A percentile compares a stretch with the other conserved stretches of the same genome.
Conservation (phyloP, 495 filamentous ascomycete species). For the Hypoxylon cercidicola region DNA sequence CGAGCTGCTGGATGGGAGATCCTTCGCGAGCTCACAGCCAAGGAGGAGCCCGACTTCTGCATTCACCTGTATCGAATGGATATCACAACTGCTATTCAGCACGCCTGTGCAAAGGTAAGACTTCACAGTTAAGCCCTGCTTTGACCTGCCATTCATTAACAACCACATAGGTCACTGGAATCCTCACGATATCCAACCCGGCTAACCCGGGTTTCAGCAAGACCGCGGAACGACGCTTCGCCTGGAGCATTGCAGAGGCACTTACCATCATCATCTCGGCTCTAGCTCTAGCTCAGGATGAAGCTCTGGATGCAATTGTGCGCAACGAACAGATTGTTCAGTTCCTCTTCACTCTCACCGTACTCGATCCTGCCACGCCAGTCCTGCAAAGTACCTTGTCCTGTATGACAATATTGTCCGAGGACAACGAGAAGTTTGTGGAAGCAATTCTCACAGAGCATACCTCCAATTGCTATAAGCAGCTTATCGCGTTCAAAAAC, state of each 20-base stretch:
- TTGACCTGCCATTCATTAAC: slow-evolving; percentile 28
- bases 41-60: slow-evolving; percentile 70
- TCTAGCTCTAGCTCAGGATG: slow-evolving; percentile 63
- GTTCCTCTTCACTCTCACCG: slow-evolving; percentile 62
- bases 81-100: slow-evolving; percentile 63
- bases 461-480: slow-evolving; percentile 49
- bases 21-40: slow-evolving; percentile 64
- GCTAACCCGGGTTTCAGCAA: slow-evolving; percentile 52
- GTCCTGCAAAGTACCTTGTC: slow-evolving; percentile 57
- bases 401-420: slow-evolving; percentile 64
- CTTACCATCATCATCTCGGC: slow-evolving; percentile 56
- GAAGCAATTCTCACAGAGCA: slow-evolving; percentile 55
- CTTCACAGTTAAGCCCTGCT: not conserved
- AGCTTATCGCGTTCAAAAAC: slow-evolving; percentile 49
- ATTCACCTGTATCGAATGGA: slow-evolving; percentile 69
- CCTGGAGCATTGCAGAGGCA: slow-evolving; percentile 61
- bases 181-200: slow-evolving; percentile 53
- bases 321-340: slow-evolving; percentile 56
- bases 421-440: slow-evolving; percentile 61
- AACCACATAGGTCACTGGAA: slow-evolving; percentile 52
- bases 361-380: slow-evolving; percentile 43
- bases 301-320: slow-evolving; percentile 62
- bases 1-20: slow-evolving; percentile 69
- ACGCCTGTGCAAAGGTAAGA: slow-evolving; percentile 62
- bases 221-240: slow-evolving; percentile 56